Conservation (phyloP, 2,329 filamentous ascomycete genomes). For the Aspergillus novoparasiticus region DNA sequence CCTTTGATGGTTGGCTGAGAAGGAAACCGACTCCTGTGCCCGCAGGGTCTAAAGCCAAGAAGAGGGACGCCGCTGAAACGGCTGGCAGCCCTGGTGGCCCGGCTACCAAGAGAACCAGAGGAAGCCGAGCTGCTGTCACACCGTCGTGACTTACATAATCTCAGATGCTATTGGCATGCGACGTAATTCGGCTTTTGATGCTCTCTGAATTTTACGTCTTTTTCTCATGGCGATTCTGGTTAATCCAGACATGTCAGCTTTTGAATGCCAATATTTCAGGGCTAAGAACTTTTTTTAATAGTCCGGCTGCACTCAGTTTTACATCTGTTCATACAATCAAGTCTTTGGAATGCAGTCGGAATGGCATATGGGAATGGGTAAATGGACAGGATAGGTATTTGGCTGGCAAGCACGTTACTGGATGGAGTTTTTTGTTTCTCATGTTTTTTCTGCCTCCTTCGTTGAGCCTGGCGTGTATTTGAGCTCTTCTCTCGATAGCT, state of each 20-base stretch:
- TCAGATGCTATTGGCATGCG: neutral
- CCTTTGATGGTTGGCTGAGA: conserved; percentile 45
- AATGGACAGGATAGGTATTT: conserved; percentile 14
- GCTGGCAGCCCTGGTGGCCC: conserved; percentile 29
- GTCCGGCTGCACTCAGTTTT: conserved; percentile 11
- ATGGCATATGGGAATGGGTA: conserved; percentile 12
- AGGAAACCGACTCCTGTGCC: conserved; percentile 37
- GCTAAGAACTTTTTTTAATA: conserved; percentile 12
- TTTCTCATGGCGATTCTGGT: conserved; percentile 13
- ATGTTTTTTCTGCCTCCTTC: conserved; percentile 3
- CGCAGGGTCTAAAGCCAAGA: conserved; percentile 33
- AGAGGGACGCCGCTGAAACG: conserved; percentile 37
- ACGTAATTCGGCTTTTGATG: neutral
- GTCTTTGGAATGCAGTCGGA: conserved; percentile 4
- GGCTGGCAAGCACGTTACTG: conserved; percentile 9
- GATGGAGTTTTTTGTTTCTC: conserved; percentile 16
- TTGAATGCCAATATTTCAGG: conserved; percentile 10
- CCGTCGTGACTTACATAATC: conserved; percentile 12
- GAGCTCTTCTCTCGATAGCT: conserved; percentile 1
- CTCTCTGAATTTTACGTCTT: neutral
- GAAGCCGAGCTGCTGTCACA: conserved; percentile 18
- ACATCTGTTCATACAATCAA: conserved; percentile 13
- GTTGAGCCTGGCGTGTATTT: neutral
- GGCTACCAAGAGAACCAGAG: conserved; percentile 35
- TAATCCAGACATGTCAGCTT: conserved; percentile 9